Percentiles rank a stretch among this genome's conserved stretches.
These are phyloP conservation scores for Stemphylium vesicarium DNA, from an alignment of 2,329 filamentous ascomycete genomes.

Conservation along the genomic window DNA sequence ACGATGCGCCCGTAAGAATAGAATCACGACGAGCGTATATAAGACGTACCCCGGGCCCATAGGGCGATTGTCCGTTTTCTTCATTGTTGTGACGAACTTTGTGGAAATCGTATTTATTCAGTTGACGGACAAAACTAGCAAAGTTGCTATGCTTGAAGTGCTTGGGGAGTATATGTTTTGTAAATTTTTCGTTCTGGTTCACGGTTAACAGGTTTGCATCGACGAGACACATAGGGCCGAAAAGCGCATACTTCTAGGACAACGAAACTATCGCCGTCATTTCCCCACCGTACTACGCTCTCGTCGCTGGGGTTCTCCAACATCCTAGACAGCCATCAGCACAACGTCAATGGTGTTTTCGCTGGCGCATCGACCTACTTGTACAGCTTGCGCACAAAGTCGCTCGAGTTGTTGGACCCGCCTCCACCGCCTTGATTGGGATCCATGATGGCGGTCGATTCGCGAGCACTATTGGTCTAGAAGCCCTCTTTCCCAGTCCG, in stretches of 20 bases:
- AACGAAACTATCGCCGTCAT: conserved; percentile 93
- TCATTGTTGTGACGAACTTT: conserved; percentile 94
- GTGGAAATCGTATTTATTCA: conserved; percentile 99
- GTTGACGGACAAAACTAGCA: conserved; percentile 91
- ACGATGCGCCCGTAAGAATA: not conserved
- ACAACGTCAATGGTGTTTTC: conserved; percentile 6
- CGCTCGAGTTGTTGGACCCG: conserved; percentile 82
- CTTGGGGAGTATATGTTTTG: conserved; percentile 93
- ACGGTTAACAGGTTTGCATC: conserved; percentile 19
- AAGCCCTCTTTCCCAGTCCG: conserved; percentile 4
- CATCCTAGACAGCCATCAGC: conserved; percentile 70
- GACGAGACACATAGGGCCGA: not conserved
- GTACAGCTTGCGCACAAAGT: conserved; percentile 98
- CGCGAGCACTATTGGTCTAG: not conserved
- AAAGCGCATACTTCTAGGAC: conserved; percentile 79
- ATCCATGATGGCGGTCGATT: conserved; percentile 36
- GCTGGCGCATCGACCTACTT: conserved; percentile 68
- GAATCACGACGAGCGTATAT: not conserved
- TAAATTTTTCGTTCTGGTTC: conserved; percentile 92
- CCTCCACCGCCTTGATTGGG: conserved; percentile 40
- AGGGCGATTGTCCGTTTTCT: conserved; percentile 80
- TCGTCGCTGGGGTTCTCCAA: conserved; percentile 93
- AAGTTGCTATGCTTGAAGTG: conserved; percentile 99
- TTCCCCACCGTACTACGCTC: conserved; percentile 93
- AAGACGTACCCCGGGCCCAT: conserved; percentile 72